Evolutionary conservation across 2,329 filamentous ascomycete genomes (phyloP), one percentile per base, ranked within the genome.

Genomic region (Myotisia sp.): DNA sequence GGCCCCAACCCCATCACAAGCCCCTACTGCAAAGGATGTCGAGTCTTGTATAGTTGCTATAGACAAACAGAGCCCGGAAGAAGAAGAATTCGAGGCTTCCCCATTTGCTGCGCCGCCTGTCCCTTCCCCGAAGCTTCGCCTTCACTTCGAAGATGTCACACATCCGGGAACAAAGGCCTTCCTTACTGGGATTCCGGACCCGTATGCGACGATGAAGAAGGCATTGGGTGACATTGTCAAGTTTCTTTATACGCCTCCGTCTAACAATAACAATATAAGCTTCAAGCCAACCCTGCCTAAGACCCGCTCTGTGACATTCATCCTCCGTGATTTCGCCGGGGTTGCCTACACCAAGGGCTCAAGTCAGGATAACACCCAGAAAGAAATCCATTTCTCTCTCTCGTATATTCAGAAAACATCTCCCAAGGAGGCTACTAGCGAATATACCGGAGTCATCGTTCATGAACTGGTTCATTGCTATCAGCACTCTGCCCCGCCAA

Each of bases 381-480:
- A 94, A 52, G 85, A 93, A 54, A 90, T 94, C 42, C 84, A 94
- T 59, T 68, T 95, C 56, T 85, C 75, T 10, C 71, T 87, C 1
- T 61, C 68, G 29, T 93, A 94, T 62, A 74, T 93, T 45, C 49
- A 54, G 22, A 44, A 47, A 34, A 40, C 43, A 39, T 37, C 46
- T 38, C 37, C n/a, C 13, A 16, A 42, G 5, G 45, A 55, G 28
- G 48, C 54, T 40, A 23, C 56, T 48, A 42, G 56, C 24, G 84
- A 95, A 60, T 74, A 94, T 39, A 61, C 71, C 12, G 90, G 90
- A 26, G 85, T 95, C 1, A 56, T 95, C 13, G 79, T 80, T 1
- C 87, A 95, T 53, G 87, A 95, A 59, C 76, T 94, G 41, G 87
- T 95, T 9, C 90, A 95, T 61, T 94, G 85, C 59, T 92, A 80